phyloP scores from a whole-genome alignment of 2,329 filamentous ascomycete species.

The Paecilomyces fulvus region DNA sequence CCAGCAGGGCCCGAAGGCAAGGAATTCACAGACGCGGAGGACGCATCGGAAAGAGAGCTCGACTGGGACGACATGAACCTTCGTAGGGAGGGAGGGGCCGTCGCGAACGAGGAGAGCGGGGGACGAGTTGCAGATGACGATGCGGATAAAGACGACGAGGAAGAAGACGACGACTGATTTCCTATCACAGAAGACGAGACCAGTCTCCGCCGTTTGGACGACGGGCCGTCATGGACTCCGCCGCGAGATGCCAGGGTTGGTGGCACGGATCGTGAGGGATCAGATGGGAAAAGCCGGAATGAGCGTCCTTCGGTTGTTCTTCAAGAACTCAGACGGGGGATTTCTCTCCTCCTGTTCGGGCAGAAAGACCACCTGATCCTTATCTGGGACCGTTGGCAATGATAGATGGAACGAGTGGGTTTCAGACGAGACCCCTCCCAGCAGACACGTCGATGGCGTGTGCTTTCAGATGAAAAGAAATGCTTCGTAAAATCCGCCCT shows the following conservation, averaged over 20 bases:
- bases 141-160: constrained; percentile 1
- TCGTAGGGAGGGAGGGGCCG: constrained; percentile 1
- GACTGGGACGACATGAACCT: constrained; percentile 18
- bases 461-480: too few species aligned
- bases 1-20: constrained; percentile 4
- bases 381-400: neutral
- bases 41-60: constrained; percentile 10
- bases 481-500: too few species aligned
- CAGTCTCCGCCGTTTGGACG: constrained; percentile 25
- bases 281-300: neutral
- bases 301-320: neutral
- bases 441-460: too few species aligned
- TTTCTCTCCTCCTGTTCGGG: neutral
- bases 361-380: neutral
- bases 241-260: constrained; percentile 17
- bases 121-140: neutral
- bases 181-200: constrained; percentile 17
- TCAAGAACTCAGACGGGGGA: neutral
- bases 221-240: constrained; percentile 24
- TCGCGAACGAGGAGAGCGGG: neutral
- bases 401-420: neutral
- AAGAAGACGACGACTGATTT: constrained; percentile 5
- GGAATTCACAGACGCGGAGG: constrained; percentile 8
- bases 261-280: neutral
- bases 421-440: neutral